Conservation (phyloP, 495 filamentous ascomycete genomes). For the Neurospora pannonica region DNA sequence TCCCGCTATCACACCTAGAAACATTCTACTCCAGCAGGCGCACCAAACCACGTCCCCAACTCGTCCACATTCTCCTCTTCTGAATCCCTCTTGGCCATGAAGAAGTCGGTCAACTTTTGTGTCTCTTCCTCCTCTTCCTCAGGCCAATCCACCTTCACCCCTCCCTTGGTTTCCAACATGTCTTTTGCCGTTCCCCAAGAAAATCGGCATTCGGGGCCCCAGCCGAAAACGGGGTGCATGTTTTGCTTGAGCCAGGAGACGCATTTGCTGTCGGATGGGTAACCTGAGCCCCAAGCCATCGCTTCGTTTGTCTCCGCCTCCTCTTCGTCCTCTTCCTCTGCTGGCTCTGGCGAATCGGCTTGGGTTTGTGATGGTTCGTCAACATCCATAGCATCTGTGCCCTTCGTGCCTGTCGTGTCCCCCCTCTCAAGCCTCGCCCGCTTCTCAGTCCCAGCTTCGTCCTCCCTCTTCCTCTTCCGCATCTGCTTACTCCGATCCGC, state of each 20-base stretch:
- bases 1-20: no score
- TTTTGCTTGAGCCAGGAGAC: slow-evolving; percentile 70
- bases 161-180: slow-evolving; percentile 61
- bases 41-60: slow-evolving; percentile 55
- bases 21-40: slow-evolving; percentile 45
- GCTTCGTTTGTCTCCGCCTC: slow-evolving; percentile 4
- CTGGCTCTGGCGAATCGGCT: slow-evolving; percentile 10
- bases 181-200: slow-evolving; percentile 95
- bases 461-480: slow-evolving; percentile 7
- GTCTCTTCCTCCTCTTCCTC: slow-evolving; percentile 55
- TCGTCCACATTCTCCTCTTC: slow-evolving; percentile 43
- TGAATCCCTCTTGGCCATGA: slow-evolving; percentile 27
- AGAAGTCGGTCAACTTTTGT: slow-evolving; percentile 65
- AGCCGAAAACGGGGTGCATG: slow-evolving; percentile 92
- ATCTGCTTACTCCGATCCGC: background rate
- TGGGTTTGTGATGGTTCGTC: slow-evolving; percentile 7
- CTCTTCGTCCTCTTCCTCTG: slow-evolving; percentile 16
- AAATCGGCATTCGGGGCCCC: slow-evolving; percentile 85
- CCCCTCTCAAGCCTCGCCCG: background rate
- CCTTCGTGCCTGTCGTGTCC: slow-evolving; percentile 10
- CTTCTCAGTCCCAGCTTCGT: slow-evolving; percentile 4
- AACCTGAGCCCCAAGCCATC: slow-evolving; percentile 74
- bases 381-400: slow-evolving; percentile 16
- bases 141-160: slow-evolving; percentile 76
- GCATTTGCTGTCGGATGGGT: slow-evolving; percentile 80